Percentiles rank a stretch among this genome's conserved stretches.
Conservation (phyloP, 768 basidiomycete species). For the Kondoa subrosea region DNA sequence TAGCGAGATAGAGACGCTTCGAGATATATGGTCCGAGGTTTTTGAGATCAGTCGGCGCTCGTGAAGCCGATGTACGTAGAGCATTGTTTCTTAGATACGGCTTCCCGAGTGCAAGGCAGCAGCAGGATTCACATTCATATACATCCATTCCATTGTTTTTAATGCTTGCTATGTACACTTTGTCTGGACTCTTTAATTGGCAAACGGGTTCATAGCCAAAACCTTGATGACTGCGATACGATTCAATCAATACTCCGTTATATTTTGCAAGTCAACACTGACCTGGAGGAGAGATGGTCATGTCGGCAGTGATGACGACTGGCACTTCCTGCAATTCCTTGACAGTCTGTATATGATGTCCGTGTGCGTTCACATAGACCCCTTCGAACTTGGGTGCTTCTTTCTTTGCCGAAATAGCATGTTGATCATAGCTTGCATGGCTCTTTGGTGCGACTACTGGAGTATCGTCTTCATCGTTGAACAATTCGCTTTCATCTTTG, state of each 20-base stretch:
- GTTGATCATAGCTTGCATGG: slow-evolving; percentile 49
- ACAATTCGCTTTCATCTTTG: slow-evolving; percentile 70
- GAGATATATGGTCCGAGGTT: neutral
- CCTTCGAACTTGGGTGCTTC: slow-evolving; percentile 68
- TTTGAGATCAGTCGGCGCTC: neutral
- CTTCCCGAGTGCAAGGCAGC: too few relatives aligned
- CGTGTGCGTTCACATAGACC: slow-evolving; percentile 48
- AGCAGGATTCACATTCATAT: too few relatives aligned
- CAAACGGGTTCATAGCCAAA: slow-evolving; percentile 75
- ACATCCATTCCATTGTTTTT: neutral
- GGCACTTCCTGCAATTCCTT: slow-evolving; percentile 62
- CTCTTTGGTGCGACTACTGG: neutral
- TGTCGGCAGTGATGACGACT: slow-evolving; percentile 19
- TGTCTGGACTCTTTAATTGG: slow-evolving; percentile 1
- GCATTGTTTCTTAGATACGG: neutral
- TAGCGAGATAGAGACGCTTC: neutral
- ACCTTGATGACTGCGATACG: slow-evolving; percentile 61
- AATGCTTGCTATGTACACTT: neutral
- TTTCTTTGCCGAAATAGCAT: slow-evolving; percentile 57
- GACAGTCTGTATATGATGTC: slow-evolving; percentile 93
- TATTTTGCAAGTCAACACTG: neutral
- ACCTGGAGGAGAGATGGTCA: slow-evolving; percentile 19
- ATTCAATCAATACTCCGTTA: neutral
- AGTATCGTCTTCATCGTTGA: slow-evolving; percentile 37
- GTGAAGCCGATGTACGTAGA: neutral